phyloP scores from a whole-genome alignment of 2,329 filamentous ascomycete species.

The Paecilomyces fulvus region DNA sequence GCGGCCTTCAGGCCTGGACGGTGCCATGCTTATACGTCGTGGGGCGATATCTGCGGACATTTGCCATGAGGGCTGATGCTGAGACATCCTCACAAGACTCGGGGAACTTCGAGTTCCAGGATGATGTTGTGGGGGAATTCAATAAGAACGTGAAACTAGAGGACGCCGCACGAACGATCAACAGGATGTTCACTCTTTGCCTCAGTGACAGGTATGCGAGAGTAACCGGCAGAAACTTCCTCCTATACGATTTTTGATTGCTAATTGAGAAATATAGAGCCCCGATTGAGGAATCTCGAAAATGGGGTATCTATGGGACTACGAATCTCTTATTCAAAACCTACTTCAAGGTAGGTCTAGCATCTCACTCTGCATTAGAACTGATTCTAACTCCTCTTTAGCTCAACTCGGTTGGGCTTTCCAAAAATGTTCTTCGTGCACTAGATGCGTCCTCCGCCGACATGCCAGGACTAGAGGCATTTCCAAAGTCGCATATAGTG shows the following conservation, averaged over 20 bases:
- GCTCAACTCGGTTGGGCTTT: conserved; percentile 80
- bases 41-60: conserved; percentile 76
- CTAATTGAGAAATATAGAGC: conserved; percentile 45
- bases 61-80: conserved; percentile 85
- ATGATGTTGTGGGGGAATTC: conserved; percentile 69
- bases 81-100: conserved; percentile 47
- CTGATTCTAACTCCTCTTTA: conserved; percentile 17
- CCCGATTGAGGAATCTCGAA: conserved; percentile 77
- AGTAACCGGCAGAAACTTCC: background rate
- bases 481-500: conserved; percentile 83
- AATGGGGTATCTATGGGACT: conserved; percentile 96
- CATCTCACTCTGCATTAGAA: background rate
- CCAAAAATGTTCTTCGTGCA: conserved; percentile 79
- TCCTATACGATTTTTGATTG: background rate
- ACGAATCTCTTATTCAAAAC: conserved; percentile 96
- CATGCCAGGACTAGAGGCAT: conserved; percentile 69
- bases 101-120: conserved; percentile 53
- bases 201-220: conserved; percentile 69
- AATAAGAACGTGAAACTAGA: conserved; percentile 79
- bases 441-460: conserved; percentile 69
- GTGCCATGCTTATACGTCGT: conserved; percentile 82
- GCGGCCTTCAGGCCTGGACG: conserved; percentile 78
- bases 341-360: conserved; percentile 64
- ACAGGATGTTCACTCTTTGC: conserved; percentile 85
- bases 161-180: conserved; percentile 83